Evolutionary conservation across 257 asterid species (phyloP).

Genomic region (Fraxinus excelsior): DNA sequence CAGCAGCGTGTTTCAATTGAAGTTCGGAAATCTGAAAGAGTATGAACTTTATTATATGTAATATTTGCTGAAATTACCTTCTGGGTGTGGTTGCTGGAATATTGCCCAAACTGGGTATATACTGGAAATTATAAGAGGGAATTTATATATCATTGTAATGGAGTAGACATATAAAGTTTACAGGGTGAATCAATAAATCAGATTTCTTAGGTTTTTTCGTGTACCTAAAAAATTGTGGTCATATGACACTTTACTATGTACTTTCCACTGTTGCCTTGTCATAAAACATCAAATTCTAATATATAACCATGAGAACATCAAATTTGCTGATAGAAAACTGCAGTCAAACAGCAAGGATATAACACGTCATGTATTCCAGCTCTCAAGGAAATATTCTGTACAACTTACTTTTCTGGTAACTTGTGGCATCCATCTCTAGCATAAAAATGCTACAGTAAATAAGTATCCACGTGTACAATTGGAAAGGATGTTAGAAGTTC

Average conservation of each 20-base stretch:
- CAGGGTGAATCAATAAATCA: not conserved
- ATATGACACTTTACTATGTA: not conserved
- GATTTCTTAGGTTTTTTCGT: not conserved
- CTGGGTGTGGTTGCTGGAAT: constrained; percentile 77
- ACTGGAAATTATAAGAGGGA: constrained; percentile 64
- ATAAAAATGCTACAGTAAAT: not conserved
- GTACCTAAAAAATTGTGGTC: not conserved
- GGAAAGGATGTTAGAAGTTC: not conserved
- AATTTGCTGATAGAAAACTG: not conserved
- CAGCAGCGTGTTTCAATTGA: constrained; percentile 61
- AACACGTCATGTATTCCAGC: not conserved
- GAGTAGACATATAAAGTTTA: not conserved
- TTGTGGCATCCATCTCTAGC: not conserved
- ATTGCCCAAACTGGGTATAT: constrained; percentile 63
- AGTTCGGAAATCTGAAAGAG: constrained; percentile 79
- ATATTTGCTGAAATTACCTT: constrained; percentile 84
- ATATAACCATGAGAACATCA: not conserved
- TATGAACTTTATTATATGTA: constrained; percentile 72
- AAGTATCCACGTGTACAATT: not conserved
- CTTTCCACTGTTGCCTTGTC: not conserved
- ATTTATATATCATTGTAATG: not conserved
- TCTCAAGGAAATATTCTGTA: not conserved
- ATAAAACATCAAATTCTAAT: not conserved
- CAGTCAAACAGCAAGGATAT: not conserved
- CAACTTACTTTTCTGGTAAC: not conserved